phyloP scores from a whole-genome alignment of 1,284 basidiomycete species.

The Porogramme epimiltina region DNA sequence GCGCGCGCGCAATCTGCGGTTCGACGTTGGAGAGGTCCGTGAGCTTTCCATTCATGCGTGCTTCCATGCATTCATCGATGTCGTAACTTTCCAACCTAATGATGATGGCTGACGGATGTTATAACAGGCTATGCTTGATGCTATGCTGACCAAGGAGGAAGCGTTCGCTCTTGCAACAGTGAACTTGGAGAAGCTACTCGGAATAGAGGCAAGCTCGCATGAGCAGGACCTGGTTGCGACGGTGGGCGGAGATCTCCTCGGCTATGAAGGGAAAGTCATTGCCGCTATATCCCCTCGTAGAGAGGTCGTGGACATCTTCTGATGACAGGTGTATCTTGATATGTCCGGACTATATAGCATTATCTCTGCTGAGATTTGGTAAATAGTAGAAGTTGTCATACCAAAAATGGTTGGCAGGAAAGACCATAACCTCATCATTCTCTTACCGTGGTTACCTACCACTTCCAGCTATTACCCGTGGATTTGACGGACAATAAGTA shows the following conservation, averaged over 20 bases:
- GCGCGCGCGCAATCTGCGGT: slow-evolving; percentile 57
- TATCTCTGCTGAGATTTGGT: too few species aligned
- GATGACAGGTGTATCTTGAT: neutral
- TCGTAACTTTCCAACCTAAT: neutral
- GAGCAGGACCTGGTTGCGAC: slow-evolving; percentile 30
- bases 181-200: slow-evolving; percentile 55
- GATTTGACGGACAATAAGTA: too few species aligned
- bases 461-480: too few species aligned
- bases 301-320: slow-evolving; percentile 41
- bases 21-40: slow-evolving; percentile 59
- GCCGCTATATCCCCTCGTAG: slow-evolving; percentile 55
- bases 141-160: slow-evolving; percentile 39
- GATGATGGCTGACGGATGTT: neutral
- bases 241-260: slow-evolving; percentile 58
- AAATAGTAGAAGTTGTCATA: too few species aligned
- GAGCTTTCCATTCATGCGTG: slow-evolving; percentile 26
- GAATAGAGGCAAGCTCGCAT: slow-evolving; percentile 29
- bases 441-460: too few species aligned
- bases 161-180: slow-evolving; percentile 49
- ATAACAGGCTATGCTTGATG: slow-evolving; percentile 36
- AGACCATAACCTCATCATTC: too few species aligned
- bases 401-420: too few species aligned
- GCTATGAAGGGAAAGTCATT: slow-evolving; percentile 58
- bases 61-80: neutral
- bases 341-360: too few species aligned